These are phyloP conservation scores for Lathyrus aphaca DNA, from an alignment of 306 rosid species.

Conservation along the genomic window DNA sequence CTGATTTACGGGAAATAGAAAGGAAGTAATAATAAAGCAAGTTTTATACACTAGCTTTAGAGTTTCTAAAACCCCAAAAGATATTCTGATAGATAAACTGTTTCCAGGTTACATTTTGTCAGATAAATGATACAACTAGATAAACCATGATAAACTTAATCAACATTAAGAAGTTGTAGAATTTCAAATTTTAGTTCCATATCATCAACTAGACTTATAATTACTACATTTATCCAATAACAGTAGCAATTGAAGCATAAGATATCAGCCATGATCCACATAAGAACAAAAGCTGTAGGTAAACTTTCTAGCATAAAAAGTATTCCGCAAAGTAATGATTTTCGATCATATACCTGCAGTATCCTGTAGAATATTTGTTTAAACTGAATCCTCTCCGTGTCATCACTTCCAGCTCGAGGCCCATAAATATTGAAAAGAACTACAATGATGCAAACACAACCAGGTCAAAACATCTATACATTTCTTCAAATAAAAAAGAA, in stretches of 20 bases:
- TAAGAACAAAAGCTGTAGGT: conserved; percentile 22
- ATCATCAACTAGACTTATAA: conserved; percentile 22
- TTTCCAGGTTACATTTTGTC: conserved; percentile 14
- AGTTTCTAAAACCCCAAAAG: conserved; percentile 27
- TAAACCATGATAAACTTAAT: neutral
- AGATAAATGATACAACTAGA: conserved; percentile 2
- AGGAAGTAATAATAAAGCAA: neutral
- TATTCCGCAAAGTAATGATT: conserved; percentile 29
- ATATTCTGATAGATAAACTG: conserved; percentile 3
- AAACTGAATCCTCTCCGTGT: conserved; percentile 73
- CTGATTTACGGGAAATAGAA: conserved; percentile 14
- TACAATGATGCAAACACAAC: conserved; percentile 44
- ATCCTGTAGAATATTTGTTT: conserved; percentile 70
- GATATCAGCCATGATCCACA: conserved; percentile 22
- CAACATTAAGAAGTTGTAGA: conserved; percentile 16
- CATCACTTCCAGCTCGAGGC: conserved; percentile 85
- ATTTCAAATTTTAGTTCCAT: conserved; percentile 18
- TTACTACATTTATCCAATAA: conserved; percentile 18
- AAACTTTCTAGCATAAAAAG: conserved; percentile 18
- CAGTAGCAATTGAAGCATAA: conserved; percentile 20
- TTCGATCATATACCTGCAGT: conserved; percentile 63
- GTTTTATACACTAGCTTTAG: conserved; percentile 2
- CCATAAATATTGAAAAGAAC: conserved; percentile 92
- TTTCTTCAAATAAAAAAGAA: neutral
- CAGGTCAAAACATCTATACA: conserved; percentile 20